Conservation (phyloP, 148 eudicot species). For the Persicaria maculosa region DNA sequence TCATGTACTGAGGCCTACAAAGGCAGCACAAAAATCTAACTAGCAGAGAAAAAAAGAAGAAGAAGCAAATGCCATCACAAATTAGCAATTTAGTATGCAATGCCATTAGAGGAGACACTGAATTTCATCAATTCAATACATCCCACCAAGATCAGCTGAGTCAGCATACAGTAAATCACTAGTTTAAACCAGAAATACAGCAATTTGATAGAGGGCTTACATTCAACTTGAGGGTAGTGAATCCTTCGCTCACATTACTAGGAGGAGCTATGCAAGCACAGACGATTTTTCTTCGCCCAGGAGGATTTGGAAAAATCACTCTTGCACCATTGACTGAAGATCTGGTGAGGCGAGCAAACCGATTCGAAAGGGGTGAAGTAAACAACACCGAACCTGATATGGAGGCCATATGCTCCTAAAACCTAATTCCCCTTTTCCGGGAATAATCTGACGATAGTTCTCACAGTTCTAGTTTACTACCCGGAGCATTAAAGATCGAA, state of each 20-base stretch:
- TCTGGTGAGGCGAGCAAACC: conserved; percentile 22
- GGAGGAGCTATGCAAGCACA: conserved; percentile 54
- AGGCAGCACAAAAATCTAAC: too few species aligned
- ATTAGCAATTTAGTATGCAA: background rate
- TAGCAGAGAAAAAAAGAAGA: too few species aligned
- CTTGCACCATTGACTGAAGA: conserved; percentile 17
- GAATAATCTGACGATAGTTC: too few species aligned
- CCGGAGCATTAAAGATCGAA: background rate
- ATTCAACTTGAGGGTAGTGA: conserved; percentile 27
- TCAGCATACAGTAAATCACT: background rate
- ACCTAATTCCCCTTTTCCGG: background rate
- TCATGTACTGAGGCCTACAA: background rate
- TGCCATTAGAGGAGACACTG: background rate
- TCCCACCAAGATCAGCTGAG: too few species aligned
- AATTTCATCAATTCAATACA: background rate
- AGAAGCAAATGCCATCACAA: background rate
- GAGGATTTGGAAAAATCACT: conserved; percentile 16
- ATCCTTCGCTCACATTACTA: conserved; percentile 35
- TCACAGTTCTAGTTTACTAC: background rate
- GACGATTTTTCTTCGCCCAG: conserved; percentile 22
- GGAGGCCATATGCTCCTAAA: conserved; percentile 24
- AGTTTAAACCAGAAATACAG: background rate
- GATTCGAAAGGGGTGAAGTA: conserved; percentile 22
- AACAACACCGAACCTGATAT: conserved; percentile 28
- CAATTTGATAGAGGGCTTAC: conserved; percentile 23